A percentile compares a stretch with the other conserved stretches of the same genome.
Conservation (phyloP, 2,329 filamentous ascomycete genomes). For the Beauveria australis region DNA sequence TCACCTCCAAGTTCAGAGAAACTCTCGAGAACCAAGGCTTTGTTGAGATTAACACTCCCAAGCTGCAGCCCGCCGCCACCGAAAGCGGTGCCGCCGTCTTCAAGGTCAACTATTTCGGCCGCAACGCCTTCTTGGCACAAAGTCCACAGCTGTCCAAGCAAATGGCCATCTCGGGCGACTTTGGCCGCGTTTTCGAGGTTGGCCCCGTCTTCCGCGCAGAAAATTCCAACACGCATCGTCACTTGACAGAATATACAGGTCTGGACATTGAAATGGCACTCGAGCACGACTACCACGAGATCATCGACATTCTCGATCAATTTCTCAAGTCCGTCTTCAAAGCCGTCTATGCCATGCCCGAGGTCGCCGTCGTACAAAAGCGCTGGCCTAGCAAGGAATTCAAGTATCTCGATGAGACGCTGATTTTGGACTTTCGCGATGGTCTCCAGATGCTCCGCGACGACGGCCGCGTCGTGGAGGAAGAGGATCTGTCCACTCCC, state of each 20-base stretch:
- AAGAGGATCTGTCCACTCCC: constrained; percentile 73
- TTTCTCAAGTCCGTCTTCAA: constrained; percentile 67
- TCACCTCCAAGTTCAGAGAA: constrained; percentile 71
- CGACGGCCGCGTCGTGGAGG: constrained; percentile 66
- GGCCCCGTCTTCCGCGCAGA: constrained; percentile 76
- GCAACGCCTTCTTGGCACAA: constrained; percentile 80
- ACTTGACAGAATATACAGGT: constrained; percentile 90
- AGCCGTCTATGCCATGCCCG: constrained; percentile 40
- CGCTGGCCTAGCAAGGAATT: constrained; percentile 83
- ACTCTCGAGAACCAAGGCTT: constrained; percentile 65
- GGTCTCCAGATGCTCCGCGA: constrained; percentile 75
- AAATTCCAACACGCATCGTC: constrained; percentile 90
- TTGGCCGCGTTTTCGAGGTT: constrained; percentile 75
- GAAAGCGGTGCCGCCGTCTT: constrained; percentile 91
- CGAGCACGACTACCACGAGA: constrained; percentile 82
- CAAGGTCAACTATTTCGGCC: constrained; percentile 83
- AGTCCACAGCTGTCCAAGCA: constrained; percentile 90
- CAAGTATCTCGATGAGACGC: constrained; percentile 79
- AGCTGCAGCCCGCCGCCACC: constrained; percentile 81
- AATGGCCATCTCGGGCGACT: constrained; percentile 84
- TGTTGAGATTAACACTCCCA: constrained; percentile 89
- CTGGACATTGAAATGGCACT: constrained; percentile 91
- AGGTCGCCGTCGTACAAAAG: constrained; percentile 71
- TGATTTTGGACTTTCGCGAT: constrained; percentile 70
- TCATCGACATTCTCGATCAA: constrained; percentile 67